Evolutionary conservation across 1,284 basidiomycete genomes (phyloP).

Genomic region (Trametes sp.): DNA sequence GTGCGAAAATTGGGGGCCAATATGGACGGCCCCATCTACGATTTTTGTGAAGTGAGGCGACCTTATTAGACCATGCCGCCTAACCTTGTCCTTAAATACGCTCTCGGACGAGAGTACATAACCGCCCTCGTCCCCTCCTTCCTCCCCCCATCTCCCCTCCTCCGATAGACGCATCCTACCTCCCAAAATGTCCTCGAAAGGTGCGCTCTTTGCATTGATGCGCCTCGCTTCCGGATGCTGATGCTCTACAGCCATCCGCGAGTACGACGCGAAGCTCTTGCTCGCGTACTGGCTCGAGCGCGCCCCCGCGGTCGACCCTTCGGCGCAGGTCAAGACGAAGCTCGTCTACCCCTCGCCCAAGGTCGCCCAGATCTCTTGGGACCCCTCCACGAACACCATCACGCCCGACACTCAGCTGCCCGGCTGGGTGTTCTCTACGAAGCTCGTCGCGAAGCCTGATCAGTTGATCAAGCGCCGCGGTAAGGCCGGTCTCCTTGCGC

Average conservation of each 20-base stretch:
- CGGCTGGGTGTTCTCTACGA: conserved; percentile 86
- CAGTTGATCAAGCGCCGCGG: conserved; percentile 99
- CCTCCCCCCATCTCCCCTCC: conserved; percentile 13
- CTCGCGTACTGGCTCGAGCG: conserved; percentile 94
- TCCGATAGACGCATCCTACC: conserved; percentile 11
- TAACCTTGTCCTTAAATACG: conserved; percentile 33
- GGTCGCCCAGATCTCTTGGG: conserved; percentile 89
- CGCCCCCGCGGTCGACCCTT: conserved; percentile 68
- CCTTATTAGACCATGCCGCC: conserved; percentile 20
- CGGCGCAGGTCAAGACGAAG: conserved; percentile 60
- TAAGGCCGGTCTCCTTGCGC: conserved; percentile 93
- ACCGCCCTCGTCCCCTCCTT: conserved; percentile 19
- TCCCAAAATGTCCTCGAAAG: conserved; percentile 46
- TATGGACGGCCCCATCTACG: conserved; percentile 30
- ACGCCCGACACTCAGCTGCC: conserved; percentile 82
- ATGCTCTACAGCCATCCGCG: conserved; percentile 77
- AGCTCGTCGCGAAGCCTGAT: conserved; percentile 95
- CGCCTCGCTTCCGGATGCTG: conserved; percentile 1
- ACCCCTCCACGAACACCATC: conserved; percentile 82
- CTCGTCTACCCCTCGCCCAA: conserved; percentile 74
- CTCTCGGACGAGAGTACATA: background rate
- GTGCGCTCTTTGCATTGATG: conserved; percentile 29
- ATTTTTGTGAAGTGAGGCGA: conserved; percentile 36
- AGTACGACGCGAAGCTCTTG: conserved; percentile 95
- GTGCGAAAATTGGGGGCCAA: conserved; percentile 34